phyloP scores from a whole-genome alignment of 768 basidiomycete species.

The Wakefieldia striispora region DNA sequence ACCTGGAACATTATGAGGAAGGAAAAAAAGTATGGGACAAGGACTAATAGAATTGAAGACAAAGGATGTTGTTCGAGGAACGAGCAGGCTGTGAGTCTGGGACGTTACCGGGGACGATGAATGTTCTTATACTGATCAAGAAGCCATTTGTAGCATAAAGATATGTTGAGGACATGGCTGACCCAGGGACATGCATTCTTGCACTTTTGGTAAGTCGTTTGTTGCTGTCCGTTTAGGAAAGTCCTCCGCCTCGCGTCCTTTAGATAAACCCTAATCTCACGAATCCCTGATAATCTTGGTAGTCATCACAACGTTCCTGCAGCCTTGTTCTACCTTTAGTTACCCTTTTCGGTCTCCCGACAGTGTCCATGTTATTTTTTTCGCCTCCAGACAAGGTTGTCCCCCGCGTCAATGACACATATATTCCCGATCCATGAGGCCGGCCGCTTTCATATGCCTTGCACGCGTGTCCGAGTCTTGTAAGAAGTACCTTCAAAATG shows the following conservation, averaged over 20 bases:
- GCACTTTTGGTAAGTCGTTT: slow-evolving; percentile 36
- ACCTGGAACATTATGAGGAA: slow-evolving; percentile 34
- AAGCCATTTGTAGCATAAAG: slow-evolving; percentile 32
- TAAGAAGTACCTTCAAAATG: slow-evolving; percentile 18
- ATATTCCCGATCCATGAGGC: slow-evolving; percentile 18
- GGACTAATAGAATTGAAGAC: slow-evolving; percentile 19
- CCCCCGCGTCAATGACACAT: slow-evolving; percentile 15
- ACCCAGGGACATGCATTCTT: slow-evolving; percentile 23
- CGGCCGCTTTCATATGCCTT: slow-evolving; percentile 12
- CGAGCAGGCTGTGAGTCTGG: slow-evolving; percentile 15
- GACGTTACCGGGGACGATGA: slow-evolving; percentile 10
- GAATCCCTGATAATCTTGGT: slow-evolving; percentile 16
- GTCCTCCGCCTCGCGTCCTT: slow-evolving; percentile 10
- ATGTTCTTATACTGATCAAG: slow-evolving; percentile 29
- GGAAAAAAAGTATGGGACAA: slow-evolving; percentile 4
- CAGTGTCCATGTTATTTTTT: slow-evolving; percentile 5
- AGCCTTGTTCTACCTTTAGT: slow-evolving; percentile 31
- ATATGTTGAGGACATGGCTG: slow-evolving; percentile 26
- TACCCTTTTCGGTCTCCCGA: slow-evolving; percentile 3
- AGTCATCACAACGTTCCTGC: slow-evolving; percentile 30
- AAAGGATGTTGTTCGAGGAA: slow-evolving; percentile 16
- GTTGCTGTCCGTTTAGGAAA: slow-evolving; percentile 32
- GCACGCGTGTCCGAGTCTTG: slow-evolving; percentile 24
- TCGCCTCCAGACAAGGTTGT: slow-evolving; percentile 13
- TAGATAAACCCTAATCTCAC: slow-evolving; percentile 20